These are phyloP conservation scores for Trametes villosa DNA, from an alignment of 768 basidiomycete genomes.

Conservation along the genomic window DNA sequence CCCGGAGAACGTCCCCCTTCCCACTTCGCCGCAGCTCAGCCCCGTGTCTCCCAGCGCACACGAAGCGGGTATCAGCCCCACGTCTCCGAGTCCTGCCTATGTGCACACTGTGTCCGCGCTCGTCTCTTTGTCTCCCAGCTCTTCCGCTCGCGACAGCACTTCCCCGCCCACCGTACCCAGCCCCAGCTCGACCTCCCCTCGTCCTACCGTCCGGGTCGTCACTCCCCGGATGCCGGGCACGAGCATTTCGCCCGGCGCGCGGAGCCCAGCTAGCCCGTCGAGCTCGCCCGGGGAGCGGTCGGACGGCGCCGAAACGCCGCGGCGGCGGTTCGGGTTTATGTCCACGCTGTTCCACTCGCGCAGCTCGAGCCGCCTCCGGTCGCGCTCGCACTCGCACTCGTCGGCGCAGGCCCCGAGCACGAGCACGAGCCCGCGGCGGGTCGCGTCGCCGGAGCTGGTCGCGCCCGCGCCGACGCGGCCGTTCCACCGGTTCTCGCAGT, in stretches of 20 bases:
- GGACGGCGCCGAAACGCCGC: constrained; percentile 15
- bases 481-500: constrained; percentile 15
- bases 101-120: too few species aligned
- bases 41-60: background rate
- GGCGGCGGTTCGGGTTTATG: constrained; percentile 20
- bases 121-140: background rate
- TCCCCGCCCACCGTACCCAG: background rate
- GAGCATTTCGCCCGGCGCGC: background rate
- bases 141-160: background rate
- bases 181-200: background rate
- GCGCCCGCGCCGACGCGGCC: constrained; percentile 5
- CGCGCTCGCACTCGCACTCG: constrained; percentile 11
- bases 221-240: background rate
- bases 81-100: too few species aligned
- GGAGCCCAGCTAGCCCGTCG: background rate
- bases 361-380: constrained; percentile 11
- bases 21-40: constrained; percentile 8
- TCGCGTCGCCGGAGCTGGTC: constrained; percentile 8
- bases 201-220: background rate
- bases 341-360: constrained; percentile 20
- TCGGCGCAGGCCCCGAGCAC: background rate
- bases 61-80: background rate
- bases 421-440: constrained; percentile 1
- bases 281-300: constrained; percentile 1
- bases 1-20: constrained; percentile 1